These are phyloP conservation scores for Umbilicus rupestris DNA, from an alignment of 164 flowering plant genomes.

Conservation along the genomic window DNA sequence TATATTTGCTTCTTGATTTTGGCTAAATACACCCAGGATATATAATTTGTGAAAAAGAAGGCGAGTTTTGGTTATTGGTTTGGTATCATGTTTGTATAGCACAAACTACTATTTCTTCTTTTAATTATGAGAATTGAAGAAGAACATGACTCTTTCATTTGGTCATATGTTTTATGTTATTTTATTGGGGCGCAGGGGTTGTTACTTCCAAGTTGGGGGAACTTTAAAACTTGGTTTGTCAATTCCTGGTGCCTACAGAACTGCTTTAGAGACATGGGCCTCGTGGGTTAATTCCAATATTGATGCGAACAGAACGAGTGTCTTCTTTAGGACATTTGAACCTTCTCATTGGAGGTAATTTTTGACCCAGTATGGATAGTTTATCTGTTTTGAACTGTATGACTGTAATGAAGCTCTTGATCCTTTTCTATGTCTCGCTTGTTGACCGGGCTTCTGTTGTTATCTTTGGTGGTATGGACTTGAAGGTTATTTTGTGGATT, in stretches of 20 bases:
- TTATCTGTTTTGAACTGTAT: not conserved
- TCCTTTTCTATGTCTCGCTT: not conserved
- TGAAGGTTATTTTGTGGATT: too few relatives aligned
- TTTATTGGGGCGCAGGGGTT: slow-evolving; percentile 32
- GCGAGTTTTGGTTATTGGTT: not conserved
- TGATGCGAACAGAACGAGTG: slow-evolving; percentile 33
- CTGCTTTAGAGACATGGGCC: slow-evolving; percentile 42
- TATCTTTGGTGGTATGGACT: not conserved
- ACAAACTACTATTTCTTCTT: not conserved
- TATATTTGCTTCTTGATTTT: not conserved
- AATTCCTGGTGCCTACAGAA: slow-evolving; percentile 25
- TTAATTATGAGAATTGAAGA: not conserved
- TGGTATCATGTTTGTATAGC: not conserved
- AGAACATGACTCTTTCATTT: not conserved
- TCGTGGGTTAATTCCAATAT: slow-evolving; percentile 38
- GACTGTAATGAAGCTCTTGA: not conserved
- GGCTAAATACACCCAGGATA: not conserved
- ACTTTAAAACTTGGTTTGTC: slow-evolving; percentile 45
- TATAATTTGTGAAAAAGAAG: not conserved
- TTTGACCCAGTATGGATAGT: not conserved
- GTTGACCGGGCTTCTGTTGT: not conserved
- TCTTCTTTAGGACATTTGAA: slow-evolving; percentile 47
- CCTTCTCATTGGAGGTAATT: slow-evolving; percentile 52
- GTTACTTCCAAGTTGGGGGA: slow-evolving; percentile 47
- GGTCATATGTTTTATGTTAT: not conserved